phyloP scores from a whole-genome alignment of 2,329 filamentous ascomycete genomes.

The Neurospora crassa region DNA sequence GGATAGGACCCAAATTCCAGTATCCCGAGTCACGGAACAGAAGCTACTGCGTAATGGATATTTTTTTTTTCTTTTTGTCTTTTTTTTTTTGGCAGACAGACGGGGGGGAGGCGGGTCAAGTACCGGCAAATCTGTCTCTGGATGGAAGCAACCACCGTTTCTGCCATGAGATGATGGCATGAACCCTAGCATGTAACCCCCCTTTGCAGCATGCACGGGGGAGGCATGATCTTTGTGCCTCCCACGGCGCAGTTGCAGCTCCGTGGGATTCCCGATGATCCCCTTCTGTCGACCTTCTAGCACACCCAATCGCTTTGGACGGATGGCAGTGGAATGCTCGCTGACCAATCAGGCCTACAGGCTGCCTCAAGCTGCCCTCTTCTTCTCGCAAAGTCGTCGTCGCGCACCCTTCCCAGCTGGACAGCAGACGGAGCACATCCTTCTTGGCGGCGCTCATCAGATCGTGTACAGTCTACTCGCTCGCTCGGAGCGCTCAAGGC shows the following conservation, averaged over 20 bases:
- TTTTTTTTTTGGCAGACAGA: neutral
- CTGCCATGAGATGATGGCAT: neutral
- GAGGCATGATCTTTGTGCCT: slow-evolving; percentile 1
- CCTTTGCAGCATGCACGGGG: slow-evolving; percentile 3
- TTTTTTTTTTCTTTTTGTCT: neutral
- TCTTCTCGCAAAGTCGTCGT: neutral
- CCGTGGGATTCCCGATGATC: slow-evolving; percentile 3
- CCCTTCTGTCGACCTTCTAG: neutral
- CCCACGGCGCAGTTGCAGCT: neutral
- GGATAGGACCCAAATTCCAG: neutral
- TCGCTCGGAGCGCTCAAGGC: neutral
- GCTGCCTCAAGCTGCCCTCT: neutral
- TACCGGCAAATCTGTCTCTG: neutral
- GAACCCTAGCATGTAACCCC: slow-evolving; percentile 7
- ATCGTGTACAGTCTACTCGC: neutral
- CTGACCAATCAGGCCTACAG: neutral
- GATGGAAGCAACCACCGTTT: neutral
- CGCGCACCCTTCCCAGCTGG: neutral
- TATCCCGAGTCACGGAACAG: neutral
- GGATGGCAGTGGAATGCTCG: neutral
- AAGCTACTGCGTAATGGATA: neutral
- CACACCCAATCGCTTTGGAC: neutral
- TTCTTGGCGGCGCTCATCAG: neutral
- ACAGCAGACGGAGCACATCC: neutral
- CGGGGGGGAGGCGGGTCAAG: neutral